Conservation (phyloP, 2,329 filamentous ascomycete species). For the Xylariaceae sp. region DNA sequence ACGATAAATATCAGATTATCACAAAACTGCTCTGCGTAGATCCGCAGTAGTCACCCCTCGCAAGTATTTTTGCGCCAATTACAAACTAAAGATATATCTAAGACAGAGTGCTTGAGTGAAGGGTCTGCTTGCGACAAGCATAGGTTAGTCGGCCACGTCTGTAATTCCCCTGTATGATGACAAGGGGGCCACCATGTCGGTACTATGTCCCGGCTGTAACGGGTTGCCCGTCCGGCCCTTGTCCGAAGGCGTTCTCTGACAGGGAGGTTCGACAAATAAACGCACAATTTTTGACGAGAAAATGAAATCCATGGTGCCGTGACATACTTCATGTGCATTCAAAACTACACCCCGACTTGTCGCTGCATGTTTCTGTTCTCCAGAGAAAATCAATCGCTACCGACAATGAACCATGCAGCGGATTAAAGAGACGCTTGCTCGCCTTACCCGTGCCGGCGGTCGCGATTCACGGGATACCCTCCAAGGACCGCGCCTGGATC, state of each 20-base stretch:
- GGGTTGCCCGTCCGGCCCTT: constrained; percentile 23
- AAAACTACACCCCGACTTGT: constrained; percentile 6
- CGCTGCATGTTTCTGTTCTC: constrained; percentile 9
- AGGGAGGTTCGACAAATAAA: constrained; percentile 15
- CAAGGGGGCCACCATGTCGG: constrained; percentile 22
- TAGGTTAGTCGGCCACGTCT: constrained; percentile 3
- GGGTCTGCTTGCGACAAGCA: not conserved
- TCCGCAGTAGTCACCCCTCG: too few species aligned
- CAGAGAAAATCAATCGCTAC: constrained; percentile 1
- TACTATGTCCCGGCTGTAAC: constrained; percentile 30
- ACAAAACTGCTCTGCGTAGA: not conserved
- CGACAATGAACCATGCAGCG: constrained; percentile 40
- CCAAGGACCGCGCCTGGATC: constrained; percentile 36
- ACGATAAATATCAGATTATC: too few species aligned
- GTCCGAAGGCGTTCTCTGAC: constrained; percentile 12
- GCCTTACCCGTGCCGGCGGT: constrained; percentile 37
- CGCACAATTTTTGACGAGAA: constrained; percentile 11
- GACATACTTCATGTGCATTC: constrained; percentile 3
- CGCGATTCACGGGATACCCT: constrained; percentile 36
- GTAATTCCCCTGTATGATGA: constrained; percentile 5
- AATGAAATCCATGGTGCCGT: constrained; percentile 4
- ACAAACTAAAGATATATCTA: not conserved
- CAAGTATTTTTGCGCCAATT: not conserved
- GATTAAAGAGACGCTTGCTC: constrained; percentile 42
- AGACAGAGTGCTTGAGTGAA: not conserved